Conservation (phyloP, 176 grass and related monocot species). For the Triticum timopheevii region DNA sequence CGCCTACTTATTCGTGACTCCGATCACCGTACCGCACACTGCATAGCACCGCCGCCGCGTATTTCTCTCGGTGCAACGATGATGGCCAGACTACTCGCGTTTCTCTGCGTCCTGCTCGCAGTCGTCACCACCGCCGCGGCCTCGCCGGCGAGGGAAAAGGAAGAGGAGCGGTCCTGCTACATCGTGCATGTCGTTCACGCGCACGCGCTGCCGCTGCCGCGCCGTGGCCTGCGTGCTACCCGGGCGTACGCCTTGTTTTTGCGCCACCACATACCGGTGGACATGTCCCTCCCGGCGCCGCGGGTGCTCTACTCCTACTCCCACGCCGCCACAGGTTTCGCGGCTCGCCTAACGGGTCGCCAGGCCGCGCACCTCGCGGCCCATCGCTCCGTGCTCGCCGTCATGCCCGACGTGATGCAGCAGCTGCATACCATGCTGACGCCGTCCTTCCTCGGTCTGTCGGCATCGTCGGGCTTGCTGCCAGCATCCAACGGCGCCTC, state of each 20-base stretch:
- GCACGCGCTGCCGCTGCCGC: background rate
- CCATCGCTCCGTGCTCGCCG: background rate
- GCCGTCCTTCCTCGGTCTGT: constrained; percentile 52
- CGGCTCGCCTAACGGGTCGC: constrained; percentile 20
- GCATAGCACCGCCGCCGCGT: no score
- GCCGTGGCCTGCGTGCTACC: background rate
- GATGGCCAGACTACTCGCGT: background rate
- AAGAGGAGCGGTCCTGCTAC: background rate
- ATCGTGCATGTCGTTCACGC: background rate
- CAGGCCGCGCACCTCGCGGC: background rate
- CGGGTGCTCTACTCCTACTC: constrained; percentile 26
- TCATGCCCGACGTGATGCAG: background rate
- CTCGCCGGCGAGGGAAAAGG: background rate
- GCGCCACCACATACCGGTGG: background rate
- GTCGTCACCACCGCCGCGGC: background rate
- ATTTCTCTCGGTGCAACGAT: background rate
- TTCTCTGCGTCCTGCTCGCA: background rate
- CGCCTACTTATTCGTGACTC: no score
- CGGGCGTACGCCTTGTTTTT: background rate
- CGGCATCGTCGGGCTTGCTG: background rate
- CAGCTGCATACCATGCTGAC: constrained; percentile 38
- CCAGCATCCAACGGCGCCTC: constrained; percentile 15
- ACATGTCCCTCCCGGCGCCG: background rate
- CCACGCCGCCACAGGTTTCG: constrained; percentile 41
- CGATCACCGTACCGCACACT: no score